Percentiles rank a stretch among this genome's conserved stretches.
Conservation (phyloP, 2,329 filamentous ascomycete species). For the Thielaviopsis euricoi region DNA sequence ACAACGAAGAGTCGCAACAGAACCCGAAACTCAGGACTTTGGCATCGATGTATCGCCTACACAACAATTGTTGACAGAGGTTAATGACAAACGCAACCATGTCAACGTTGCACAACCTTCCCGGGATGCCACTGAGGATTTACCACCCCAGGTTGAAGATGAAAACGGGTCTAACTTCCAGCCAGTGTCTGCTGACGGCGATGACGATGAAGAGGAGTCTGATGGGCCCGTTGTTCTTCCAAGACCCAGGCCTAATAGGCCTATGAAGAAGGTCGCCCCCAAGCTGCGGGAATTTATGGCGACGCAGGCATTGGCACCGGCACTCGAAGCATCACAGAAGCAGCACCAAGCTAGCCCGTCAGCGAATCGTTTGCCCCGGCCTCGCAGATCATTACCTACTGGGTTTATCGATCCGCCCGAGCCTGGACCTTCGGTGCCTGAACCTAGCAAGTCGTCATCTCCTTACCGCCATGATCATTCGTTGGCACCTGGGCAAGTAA, state of each 20-base stretch:
- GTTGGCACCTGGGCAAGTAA: background rate
- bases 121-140: conserved; percentile 17
- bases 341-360: background rate
- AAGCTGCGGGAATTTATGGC: background rate
- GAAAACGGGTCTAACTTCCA: background rate
- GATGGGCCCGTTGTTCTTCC: background rate
- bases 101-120: background rate
- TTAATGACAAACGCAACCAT: background rate
- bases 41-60: conserved; percentile 24
- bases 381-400: background rate
- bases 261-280: background rate
- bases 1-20: conserved; percentile 15
- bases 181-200: background rate
- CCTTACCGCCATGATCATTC: background rate
- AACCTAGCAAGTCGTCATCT: background rate
- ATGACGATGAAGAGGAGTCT: too few relatives aligned
- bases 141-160: conserved; percentile 1
- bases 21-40: conserved; percentile 32
- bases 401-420: background rate
- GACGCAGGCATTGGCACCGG: background rate
- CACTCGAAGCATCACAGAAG: background rate
- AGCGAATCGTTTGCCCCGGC: background rate
- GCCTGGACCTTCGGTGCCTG: background rate
- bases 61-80: conserved; percentile 22
- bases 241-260: background rate